Base-by-base conservation (phyloP, 495 filamentous ascomycete genomes). In the Penicillium verhagenii region DNA sequence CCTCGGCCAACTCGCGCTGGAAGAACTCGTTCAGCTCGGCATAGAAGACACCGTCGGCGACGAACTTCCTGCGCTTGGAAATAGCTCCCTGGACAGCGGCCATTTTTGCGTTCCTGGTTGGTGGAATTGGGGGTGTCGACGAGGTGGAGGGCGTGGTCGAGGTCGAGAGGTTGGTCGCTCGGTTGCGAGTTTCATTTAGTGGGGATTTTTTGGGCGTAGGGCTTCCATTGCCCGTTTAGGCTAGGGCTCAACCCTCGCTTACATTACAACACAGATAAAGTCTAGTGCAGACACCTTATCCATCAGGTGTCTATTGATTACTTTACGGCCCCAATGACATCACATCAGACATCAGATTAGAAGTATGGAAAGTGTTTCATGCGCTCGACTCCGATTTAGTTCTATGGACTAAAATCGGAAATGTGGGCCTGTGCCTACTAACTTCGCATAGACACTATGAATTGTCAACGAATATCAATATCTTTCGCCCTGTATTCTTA, bases 11-110 rank as follows among this genome's bases (percentile, higher is more conserved):
- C 82, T 98, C 94, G 75, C 95, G 93, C 84, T 97, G 95, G 91
- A 98, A 98, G 89, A 98, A 98, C 82, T 98, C 94, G 88, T 97
- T 98, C 78, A 97, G 80, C 81, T 98, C 94, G 81, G 95, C 95
- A 78, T 97, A 98, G 89, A 97, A 98, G 75, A 97, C 95, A 82
- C 94, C 95, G 78, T 97, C 95, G 71, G 95, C 95, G 77, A 97
- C 92, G 85, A 98, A 98, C 89, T 98, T 98, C 81, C 94, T 88
- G 74, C 91, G 87, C 89, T 98, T 98, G 72, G 93, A 97, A 78
- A 88, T 86, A 74, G 84, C 81, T 73, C 81, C 84, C 73, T 84
- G 83, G 66, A 83, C 79, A 73, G 81, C 79, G 68, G 82, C 80
- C 86, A 89, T 89, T 63, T 66, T 86, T 75, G 67, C 71, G 71